Base-by-base conservation (phyloP, 176 grass and related monocot species). In the Poa annua region DNA sequence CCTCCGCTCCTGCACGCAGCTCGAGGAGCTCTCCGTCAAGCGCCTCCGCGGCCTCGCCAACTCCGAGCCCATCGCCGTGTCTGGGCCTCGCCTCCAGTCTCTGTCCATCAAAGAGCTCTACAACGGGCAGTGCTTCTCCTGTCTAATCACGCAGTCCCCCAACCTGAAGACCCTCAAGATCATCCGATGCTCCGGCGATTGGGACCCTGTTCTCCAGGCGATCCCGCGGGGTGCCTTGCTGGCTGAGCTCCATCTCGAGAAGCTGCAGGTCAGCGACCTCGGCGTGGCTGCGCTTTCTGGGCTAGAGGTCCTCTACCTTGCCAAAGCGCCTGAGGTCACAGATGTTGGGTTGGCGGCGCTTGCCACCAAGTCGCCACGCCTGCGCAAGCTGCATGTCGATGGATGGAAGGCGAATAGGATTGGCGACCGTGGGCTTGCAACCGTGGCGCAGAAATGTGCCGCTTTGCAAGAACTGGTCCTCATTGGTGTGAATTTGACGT, bases 381-480 rank as follows among this genome's bases (percentile, higher is more conserved):
- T 99, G 39, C 96, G 96, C 80, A 99, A 99, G 83, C 84, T 99
- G 69, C 93, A 99, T 77, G 80, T 99, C 1, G 93, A 99, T 74
- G 96, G 96, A 20, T 96, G 93, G 93, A 92, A 93, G 57, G 90
- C 91, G 0, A 93, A 94, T 86, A 83, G 91, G 53, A 99, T 99
- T 33, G 96, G 96, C 1, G 96, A 99, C 56, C 77, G 49, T 10
- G 93, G 96, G 7, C 85, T 99, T 1, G 66, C 81, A 4, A 89
- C 82, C 2, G 87, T 99, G 2, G 89, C 91, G 3, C 77, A 74
- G 44, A 87, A 88, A 33, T 99, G 96, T n/a, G 73, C 93, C 5
- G 83, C 86, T 52, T 88, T 99, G 57, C 96, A 96, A 32, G 96
- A 99, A 64, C 64, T 99, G 34, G 96, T 99, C 4, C 83, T 99